Percentiles rank a stretch among this genome's conserved stretches.
Conservation (phyloP, 2,329 filamentous ascomycete genomes). For the Fusarium sterilihyphosum region DNA sequence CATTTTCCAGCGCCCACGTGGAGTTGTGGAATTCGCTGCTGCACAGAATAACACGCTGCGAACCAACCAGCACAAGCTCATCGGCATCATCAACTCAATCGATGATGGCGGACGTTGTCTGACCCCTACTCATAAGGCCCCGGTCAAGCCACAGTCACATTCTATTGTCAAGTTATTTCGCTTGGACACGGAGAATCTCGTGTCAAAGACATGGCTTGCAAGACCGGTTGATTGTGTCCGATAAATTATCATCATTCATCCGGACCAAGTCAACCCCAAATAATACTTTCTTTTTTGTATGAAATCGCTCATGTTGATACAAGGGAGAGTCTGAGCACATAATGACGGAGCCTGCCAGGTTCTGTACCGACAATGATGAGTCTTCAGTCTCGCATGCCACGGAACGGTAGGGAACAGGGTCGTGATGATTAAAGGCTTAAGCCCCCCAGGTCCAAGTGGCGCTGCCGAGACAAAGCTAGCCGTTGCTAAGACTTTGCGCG, state of each 20-base stretch:
- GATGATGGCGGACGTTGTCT: slow-evolving; percentile 6
- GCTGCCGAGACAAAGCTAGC: slow-evolving; percentile 38
- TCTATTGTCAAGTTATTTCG: slow-evolving; percentile 14
- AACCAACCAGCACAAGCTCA: slow-evolving; percentile 10
- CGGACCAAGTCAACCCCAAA: slow-evolving; percentile 5
- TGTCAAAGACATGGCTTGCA: slow-evolving; percentile 12
- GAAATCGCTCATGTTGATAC: slow-evolving; percentile 1
- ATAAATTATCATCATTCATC: slow-evolving; percentile 1
- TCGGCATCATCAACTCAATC: slow-evolving; percentile 7
- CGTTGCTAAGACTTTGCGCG: slow-evolving; percentile 32
- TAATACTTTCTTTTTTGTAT: slow-evolving; percentile 17
- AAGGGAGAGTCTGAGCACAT: slow-evolving; percentile 4
- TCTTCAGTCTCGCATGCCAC: slow-evolving; percentile 23
- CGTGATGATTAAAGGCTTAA: slow-evolving; percentile 44
- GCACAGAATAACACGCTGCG: slow-evolving; percentile 11
- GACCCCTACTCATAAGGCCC: slow-evolving; percentile 2
- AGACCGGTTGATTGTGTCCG: background rate
- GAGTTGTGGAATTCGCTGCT: slow-evolving; percentile 41
- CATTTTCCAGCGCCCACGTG: slow-evolving; percentile 37
- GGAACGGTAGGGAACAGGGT: slow-evolving; percentile 27
- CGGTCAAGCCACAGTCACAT: slow-evolving; percentile 26
- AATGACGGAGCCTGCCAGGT: background rate
- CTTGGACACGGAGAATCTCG: slow-evolving; percentile 2
- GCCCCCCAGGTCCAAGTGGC: slow-evolving; percentile 31
- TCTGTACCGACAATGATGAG: background rate